Base-by-base conservation (phyloP, 306 rosid species). In the Purshia tridentata region DNA sequence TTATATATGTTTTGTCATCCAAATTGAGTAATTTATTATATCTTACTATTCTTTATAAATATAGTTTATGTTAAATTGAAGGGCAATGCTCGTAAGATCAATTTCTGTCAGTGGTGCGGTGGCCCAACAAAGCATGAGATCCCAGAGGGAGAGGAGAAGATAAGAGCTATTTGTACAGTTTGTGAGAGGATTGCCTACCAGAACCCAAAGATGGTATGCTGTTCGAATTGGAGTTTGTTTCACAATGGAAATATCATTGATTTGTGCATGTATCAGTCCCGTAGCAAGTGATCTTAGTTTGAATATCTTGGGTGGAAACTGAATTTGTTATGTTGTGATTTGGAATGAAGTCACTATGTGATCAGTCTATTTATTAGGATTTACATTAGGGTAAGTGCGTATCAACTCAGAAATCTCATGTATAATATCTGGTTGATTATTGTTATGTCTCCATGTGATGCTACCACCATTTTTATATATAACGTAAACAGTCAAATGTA, bases 171-270 rank as follows among this genome's bases (percentile, higher is more conserved):
- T 74, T 93, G 96, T 74, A 93, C 97, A 6, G 67, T 84, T 82
- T 93, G 98, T 76, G 94, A 81, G 60, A 91, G 69, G 78, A 85
- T 93, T 80, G 73, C 93, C 39, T 93, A 93, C 81, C 91, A 89
- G 81, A 93, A 93, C 82, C 98, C 98, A 8, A 93, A 93, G 79
- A 91, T 93, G 98, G 98, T 91, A 76, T 75, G n/a, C 45, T 23
- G 20, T 44, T 40, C 53, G 2, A 44, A 6, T 18, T 57, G 23
- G 3, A 44, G 35, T 57, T 16, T 71, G n/a, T 8, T 71, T 55
- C 45, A 10, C 55, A 0, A 15, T 44, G 41, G 44, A 23, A 54
- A 41, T 23, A n/a, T 69, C 12, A 6, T 37, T 45, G 12, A 45
- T 66, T 16, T 45, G 7, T 57, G 67, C 66, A 9, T 5, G 66